Conservation (phyloP, 148 eudicot genomes). For the Silene uniflora region DNA sequence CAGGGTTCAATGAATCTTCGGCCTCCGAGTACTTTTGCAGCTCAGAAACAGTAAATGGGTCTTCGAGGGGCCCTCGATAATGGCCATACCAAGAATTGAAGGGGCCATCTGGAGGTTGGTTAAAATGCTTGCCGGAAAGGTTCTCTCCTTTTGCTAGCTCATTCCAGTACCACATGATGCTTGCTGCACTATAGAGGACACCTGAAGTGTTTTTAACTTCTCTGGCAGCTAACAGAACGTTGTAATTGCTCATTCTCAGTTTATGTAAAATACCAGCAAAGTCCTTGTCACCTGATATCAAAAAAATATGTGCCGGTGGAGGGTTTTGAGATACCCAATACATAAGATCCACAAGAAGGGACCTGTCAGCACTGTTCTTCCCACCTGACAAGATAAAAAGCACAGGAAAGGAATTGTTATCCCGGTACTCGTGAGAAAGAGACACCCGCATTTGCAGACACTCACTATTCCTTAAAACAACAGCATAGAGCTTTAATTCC, state of each 20-base stretch:
- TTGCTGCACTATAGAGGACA: slow-evolving; percentile 83
- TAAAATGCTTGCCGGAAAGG: slow-evolving; percentile 66
- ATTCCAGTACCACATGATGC: slow-evolving; percentile 89
- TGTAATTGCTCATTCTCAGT: slow-evolving; percentile 89
- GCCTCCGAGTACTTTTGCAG: slow-evolving; percentile 27
- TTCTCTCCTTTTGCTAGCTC: slow-evolving; percentile 63
- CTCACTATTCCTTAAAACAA: neutral
- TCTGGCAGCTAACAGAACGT: slow-evolving; percentile 67
- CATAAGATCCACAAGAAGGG: slow-evolving; percentile 87
- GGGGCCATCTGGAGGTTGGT: slow-evolving; percentile 98
- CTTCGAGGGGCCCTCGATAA: slow-evolving; percentile 58
- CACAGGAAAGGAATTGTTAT: slow-evolving; percentile 1
- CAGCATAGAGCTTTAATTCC: neutral
- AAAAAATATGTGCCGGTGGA: slow-evolving; percentile 93
- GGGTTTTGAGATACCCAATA: slow-evolving; percentile 95
- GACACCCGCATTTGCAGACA: neutral
- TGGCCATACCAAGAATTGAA: slow-evolving; percentile 86
- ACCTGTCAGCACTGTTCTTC: slow-evolving; percentile 86
- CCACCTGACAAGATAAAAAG: slow-evolving; percentile 48
- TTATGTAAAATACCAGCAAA: slow-evolving; percentile 80
- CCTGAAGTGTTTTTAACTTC: slow-evolving; percentile 37
- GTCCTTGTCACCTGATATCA: slow-evolving; percentile 83
- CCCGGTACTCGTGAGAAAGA: neutral
- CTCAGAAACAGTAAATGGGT: slow-evolving; percentile 49
- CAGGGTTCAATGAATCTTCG: slow-evolving; percentile 35